phyloP scores from a whole-genome alignment of 352 stramenopile species.

The Globisporangium alternatum region DNA sequence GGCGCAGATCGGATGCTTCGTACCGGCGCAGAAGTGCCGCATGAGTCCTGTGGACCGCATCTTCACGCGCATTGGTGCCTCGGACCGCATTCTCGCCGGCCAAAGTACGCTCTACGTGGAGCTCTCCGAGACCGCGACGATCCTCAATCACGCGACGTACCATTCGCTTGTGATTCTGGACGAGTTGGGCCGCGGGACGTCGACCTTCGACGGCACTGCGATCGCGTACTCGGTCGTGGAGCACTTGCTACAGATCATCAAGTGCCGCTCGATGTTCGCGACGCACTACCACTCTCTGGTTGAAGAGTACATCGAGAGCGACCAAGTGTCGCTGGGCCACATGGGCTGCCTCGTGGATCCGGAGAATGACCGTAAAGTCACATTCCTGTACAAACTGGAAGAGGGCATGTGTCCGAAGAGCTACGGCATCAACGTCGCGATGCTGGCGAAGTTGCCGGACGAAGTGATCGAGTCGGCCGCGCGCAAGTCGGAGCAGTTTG shows the following conservation, averaged over 20 bases:
- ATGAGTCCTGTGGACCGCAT: slow-evolving; percentile 98
- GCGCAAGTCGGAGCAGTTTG: slow-evolving; percentile 90
- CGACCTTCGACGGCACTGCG: slow-evolving; percentile 98
- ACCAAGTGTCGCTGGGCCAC: slow-evolving; percentile 65
- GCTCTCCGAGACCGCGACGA: slow-evolving; percentile 97
- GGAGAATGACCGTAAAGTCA: slow-evolving; percentile 92
- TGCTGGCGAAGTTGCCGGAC: slow-evolving; percentile 95
- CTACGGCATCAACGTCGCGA: slow-evolving; percentile 99
- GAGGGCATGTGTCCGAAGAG: slow-evolving; percentile 96
- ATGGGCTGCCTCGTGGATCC: slow-evolving; percentile 84
- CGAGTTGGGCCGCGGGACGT: slow-evolving; percentile 98
- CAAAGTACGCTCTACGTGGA: slow-evolving; percentile 99
- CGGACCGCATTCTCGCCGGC: slow-evolving; percentile 96
- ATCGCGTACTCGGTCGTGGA: slow-evolving; percentile 98
- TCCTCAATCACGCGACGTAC: slow-evolving; percentile 93
- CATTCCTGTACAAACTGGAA: slow-evolving; percentile 99
- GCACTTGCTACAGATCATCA: slow-evolving; percentile 81
- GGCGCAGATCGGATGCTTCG: slow-evolving; percentile 99
- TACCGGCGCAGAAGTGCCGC: slow-evolving; percentile 92
- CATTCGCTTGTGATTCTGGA: slow-evolving; percentile 98
- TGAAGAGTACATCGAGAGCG: slow-evolving; percentile 75
- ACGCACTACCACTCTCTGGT: slow-evolving; percentile 98
- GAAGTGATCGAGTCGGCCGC: slow-evolving; percentile 92
- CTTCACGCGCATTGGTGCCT: slow-evolving; percentile 99
- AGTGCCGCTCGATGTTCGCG: slow-evolving; percentile 97